Base-by-base conservation (phyloP, 2,329 filamentous ascomycete genomes). In the Fusarium sp. region DNA sequence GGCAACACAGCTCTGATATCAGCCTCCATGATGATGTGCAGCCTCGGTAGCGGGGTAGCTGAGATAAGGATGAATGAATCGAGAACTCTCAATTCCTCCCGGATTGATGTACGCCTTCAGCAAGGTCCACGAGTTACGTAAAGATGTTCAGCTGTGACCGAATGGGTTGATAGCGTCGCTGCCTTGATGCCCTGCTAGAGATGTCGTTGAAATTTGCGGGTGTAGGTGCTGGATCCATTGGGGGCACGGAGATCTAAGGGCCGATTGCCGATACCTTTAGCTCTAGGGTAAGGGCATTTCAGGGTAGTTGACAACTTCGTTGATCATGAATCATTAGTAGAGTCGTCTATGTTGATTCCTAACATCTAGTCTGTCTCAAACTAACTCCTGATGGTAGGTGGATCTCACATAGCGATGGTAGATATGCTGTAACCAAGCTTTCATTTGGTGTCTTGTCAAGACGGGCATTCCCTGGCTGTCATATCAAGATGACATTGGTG, bases 1-100 rank as follows among this genome's bases (percentile, higher is more conserved):
- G 94, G 94, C 72, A 97, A 88, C 72, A 93, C 88, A 64, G 90
- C 84, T 82, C 91, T 91, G 77, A 97, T 93, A 82, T 97, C 92
- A 75, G 91, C 85, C 80, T 97, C 94, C 94, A 97, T 97, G 67
- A 63, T 80, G 48, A 59, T 57, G 59, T 33, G 47, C 18, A 40
- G 36, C 45, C 50, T 35, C 57, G 41, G 23, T 33, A n/a, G 37
- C 20, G 18, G 27, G 25, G 8, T 58, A 42, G 18, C 18, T 20
- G 20, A 18, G 31, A 5, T 6, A 25, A 36, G 9, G 33, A 14
- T 11, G 27, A 11, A 31, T 9, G 18, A 36, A 25, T n/a, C 15
- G 4, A 29, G 18, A 6, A n/a, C 39, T 40, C 17, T 20, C n/a
- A 13, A 14, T 31, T 41, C n/a, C 47, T 25, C 35, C 11, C 27